Percentiles rank a stretch among this genome's conserved stretches.
Evolutionary conservation across 2,329 filamentous ascomycete species (phyloP).

Genomic region (Dothistroma septosporum): DNA sequence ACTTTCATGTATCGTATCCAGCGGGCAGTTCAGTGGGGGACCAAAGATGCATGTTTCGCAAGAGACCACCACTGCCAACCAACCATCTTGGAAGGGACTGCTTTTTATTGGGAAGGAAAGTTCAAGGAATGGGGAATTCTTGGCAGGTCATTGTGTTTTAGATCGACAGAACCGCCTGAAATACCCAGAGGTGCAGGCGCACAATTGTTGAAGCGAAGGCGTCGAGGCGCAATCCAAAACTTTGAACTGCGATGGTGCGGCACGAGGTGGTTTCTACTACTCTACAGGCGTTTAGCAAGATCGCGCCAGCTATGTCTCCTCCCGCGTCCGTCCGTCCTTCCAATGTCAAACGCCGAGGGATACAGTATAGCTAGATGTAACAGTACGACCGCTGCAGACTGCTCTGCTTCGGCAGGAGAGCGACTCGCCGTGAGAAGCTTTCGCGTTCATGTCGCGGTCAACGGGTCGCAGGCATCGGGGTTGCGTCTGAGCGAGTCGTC

Average conservation of each 20-base stretch:
- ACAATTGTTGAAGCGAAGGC: not conserved
- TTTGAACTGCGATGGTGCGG: not conserved
- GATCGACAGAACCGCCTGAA: conserved; percentile 6
- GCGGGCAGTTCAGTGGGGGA: not conserved
- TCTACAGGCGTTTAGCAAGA: conserved; percentile 9
- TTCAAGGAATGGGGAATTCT: too few species aligned
- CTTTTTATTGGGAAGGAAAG: too few species aligned
- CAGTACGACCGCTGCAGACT: not conserved
- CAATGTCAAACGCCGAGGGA: not conserved
- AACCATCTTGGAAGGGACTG: too few species aligned
- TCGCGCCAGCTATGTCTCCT: not conserved
- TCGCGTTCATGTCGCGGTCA: not conserved
- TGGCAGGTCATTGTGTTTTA: not conserved
- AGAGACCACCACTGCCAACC: too few species aligned
- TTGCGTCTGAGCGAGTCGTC: not conserved
- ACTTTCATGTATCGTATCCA: too few species aligned
- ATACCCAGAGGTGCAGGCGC: not conserved
- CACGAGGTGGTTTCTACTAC: conserved; percentile 1
- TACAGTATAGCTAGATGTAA: conserved; percentile 1
- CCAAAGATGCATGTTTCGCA: not conserved
- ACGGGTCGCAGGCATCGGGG: not conserved
- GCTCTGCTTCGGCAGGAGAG: not conserved
- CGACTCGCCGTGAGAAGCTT: not conserved
- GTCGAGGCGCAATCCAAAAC: not conserved
- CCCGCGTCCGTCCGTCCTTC: not conserved